Conservation (phyloP, 306 rosid species). For the Cucumis hystrix region DNA sequence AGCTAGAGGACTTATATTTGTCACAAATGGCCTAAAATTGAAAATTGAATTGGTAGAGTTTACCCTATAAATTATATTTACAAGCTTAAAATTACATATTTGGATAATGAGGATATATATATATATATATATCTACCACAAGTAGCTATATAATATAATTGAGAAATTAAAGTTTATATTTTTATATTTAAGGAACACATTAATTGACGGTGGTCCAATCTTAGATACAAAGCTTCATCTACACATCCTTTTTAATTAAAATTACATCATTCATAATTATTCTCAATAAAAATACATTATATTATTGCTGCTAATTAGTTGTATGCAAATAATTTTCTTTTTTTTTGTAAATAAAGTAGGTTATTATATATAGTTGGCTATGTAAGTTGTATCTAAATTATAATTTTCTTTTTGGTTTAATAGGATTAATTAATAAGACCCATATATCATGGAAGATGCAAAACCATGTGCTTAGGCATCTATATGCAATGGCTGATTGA, state of each 20-base stretch:
- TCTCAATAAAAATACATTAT: background rate
- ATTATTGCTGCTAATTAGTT: background rate
- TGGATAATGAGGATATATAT: too few species aligned
- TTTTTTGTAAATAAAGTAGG: background rate
- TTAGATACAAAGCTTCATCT: background rate
- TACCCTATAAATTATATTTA: too few species aligned
- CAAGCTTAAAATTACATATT: too few species aligned
- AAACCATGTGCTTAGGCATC: conserved; percentile 1
- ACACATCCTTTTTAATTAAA: background rate
- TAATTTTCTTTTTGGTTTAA: background rate
- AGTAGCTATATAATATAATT: background rate
- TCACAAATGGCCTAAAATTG: background rate
- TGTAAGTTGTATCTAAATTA: background rate
- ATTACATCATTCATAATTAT: background rate
- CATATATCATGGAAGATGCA: background rate
- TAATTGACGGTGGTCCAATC: background rate
- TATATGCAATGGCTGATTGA: background rate
- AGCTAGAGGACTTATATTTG: background rate
- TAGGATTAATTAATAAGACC: background rate
- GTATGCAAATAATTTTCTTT: background rate
- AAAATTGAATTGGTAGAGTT: too few species aligned
- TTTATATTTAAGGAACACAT: background rate
- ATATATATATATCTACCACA: background rate
- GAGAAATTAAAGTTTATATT: background rate
- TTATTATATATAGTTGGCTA: background rate